These are phyloP conservation scores for Tricholoma saponaceum DNA, from an alignment of 768 basidiomycete genomes.

Conservation along the genomic window DNA sequence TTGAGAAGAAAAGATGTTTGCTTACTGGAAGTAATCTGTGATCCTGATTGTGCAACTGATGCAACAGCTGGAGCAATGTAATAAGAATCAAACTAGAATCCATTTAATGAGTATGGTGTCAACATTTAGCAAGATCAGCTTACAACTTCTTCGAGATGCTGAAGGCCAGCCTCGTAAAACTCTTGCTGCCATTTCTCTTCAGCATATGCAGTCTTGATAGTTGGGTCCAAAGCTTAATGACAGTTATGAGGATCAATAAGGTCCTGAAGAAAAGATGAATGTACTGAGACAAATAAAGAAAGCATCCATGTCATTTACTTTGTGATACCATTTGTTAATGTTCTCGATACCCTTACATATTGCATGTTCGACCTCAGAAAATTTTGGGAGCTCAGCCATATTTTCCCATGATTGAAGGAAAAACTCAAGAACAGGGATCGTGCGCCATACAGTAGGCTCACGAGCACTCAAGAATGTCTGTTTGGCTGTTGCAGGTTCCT, in stretches of 20 bases:
- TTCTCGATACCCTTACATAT: conserved; percentile 8
- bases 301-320: conserved; percentile 7
- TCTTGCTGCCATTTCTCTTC: conserved; percentile 8
- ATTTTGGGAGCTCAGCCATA: conserved; percentile 9
- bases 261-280: background rate
- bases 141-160: background rate
- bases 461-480: conserved; percentile 10
- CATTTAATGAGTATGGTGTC: background rate
- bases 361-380: conserved; percentile 3
- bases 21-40: background rate
- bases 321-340: conserved; percentile 1
- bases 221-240: conserved; percentile 8
- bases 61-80: background rate
- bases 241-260: background rate
- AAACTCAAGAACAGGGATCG: conserved; percentile 14
- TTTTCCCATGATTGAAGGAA: conserved; percentile 13
- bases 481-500: conserved; percentile 15
- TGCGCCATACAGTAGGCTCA: conserved; percentile 12
- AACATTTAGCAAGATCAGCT: background rate
- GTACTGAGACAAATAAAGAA: conserved; percentile 12
- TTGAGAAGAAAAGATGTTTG: background rate
- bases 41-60: background rate
- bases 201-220: conserved; percentile 12
- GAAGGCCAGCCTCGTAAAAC: conserved; percentile 2
- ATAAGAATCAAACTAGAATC: conserved; percentile 1